Conservation (phyloP, 2,329 filamentous ascomycete species). For the Penicillium sp. region DNA sequence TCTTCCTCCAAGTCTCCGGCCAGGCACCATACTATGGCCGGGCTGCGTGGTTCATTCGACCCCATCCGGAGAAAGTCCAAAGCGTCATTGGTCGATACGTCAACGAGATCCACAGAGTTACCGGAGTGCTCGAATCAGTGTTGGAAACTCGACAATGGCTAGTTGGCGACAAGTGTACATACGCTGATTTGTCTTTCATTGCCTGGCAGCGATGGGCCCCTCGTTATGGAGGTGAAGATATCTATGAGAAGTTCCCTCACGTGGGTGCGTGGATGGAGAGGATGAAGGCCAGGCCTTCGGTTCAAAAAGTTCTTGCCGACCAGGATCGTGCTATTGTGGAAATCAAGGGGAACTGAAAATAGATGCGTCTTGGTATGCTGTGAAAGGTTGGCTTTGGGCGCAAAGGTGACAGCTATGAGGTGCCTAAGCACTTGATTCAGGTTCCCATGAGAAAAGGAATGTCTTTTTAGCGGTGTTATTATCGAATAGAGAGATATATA, state of each 20-base stretch:
- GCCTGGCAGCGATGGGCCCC: conserved; percentile 28
- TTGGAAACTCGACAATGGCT: conserved; percentile 37
- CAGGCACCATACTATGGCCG: conserved; percentile 50
- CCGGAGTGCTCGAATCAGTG: conserved; percentile 42
- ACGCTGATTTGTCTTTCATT: conserved; percentile 41
- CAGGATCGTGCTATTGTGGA: neutral
- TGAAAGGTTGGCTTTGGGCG: neutral
- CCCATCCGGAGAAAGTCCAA: conserved; percentile 40
- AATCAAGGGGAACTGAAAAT: neutral
- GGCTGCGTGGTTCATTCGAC: conserved; percentile 41
- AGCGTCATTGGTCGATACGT: conserved; percentile 44
- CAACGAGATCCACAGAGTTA: conserved; percentile 42
- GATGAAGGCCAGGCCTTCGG: neutral
- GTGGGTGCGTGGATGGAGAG: neutral
- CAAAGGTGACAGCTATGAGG: too few species aligned
- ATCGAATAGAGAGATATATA: too few species aligned
- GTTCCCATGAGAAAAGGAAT: too few species aligned
- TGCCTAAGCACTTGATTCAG: too few species aligned
- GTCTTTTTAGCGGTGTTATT: too few species aligned
- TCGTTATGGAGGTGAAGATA: neutral
- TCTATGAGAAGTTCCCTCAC: neutral
- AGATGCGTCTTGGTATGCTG: neutral
- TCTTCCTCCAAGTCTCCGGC: conserved; percentile 35
- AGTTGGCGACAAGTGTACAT: conserved; percentile 42
- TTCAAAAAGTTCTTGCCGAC: neutral